A percentile compares a stretch with the other conserved stretches of the same genome.
Evolutionary conservation across 2,329 filamentous ascomycete genomes (phyloP).

Genomic region (Cercospora sp.): DNA sequence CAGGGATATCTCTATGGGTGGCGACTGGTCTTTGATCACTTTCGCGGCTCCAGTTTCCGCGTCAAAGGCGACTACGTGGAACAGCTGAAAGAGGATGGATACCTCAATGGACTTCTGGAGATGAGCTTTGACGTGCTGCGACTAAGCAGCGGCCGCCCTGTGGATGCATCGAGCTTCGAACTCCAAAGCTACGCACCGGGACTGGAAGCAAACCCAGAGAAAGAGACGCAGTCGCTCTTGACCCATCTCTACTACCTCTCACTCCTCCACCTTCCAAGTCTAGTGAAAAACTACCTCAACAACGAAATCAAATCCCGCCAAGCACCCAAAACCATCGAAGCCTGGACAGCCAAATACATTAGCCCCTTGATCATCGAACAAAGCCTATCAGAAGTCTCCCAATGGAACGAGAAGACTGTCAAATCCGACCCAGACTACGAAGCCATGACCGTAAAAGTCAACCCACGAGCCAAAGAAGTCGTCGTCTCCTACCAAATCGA

Average conservation of each 20-base stretch:
- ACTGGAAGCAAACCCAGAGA: slow-evolving; percentile 61
- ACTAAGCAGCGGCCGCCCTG: slow-evolving; percentile 68
- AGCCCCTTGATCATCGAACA: slow-evolving; percentile 68
- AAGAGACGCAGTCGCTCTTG: slow-evolving; percentile 78
- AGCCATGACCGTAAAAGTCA: slow-evolving; percentile 68
- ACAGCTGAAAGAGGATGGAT: slow-evolving; percentile 72
- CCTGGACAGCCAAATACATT: slow-evolving; percentile 82
- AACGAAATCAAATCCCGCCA: slow-evolving; percentile 71
- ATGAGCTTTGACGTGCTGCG: slow-evolving; percentile 85
- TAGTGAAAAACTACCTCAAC: slow-evolving; percentile 83
- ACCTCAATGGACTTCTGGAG: slow-evolving; percentile 67
- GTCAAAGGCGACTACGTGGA: slow-evolving; percentile 79
- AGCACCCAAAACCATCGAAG: slow-evolving; percentile 74
- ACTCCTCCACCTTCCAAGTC: slow-evolving; percentile 72
- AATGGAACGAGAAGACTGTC: slow-evolving; percentile 58
- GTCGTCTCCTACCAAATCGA: slow-evolving; percentile 84
- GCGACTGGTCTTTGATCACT: slow-evolving; percentile 87
- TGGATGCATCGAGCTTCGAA: slow-evolving; percentile 71
- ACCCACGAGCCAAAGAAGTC: slow-evolving; percentile 70
- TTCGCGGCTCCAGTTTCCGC: slow-evolving; percentile 62
- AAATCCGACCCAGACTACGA: slow-evolving; percentile 48
- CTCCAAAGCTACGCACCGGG: slow-evolving; percentile 62
- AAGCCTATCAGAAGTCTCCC: slow-evolving; percentile 65
- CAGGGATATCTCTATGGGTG: slow-evolving; percentile 84
- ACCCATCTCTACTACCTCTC: slow-evolving; percentile 83